Evolutionary conservation across 1,284 basidiomycete species (phyloP).

Genomic region (Ustilago loliicola): DNA sequence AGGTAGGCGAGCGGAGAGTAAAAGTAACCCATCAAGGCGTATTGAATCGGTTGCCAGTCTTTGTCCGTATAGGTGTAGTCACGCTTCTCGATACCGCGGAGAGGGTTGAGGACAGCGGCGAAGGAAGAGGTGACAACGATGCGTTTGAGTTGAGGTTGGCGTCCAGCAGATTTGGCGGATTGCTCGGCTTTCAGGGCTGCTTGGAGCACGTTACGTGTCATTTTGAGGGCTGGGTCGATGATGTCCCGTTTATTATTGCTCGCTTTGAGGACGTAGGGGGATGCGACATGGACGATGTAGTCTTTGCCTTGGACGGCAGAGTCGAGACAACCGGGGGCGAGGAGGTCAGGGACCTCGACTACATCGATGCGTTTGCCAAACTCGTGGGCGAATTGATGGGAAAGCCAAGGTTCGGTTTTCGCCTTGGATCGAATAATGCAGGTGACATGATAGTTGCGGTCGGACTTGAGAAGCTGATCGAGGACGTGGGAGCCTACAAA

Average conservation of each 20-base stretch:
- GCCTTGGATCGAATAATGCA: conserved; percentile 45
- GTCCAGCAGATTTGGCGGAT: conserved; percentile 23
- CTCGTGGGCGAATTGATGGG: conserved; percentile 25
- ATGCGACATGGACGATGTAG: conserved; percentile 50
- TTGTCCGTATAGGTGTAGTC: conserved; percentile 48
- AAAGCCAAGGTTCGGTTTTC: conserved; percentile 48
- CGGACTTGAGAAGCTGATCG: conserved; percentile 40
- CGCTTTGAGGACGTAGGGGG: conserved; percentile 40
- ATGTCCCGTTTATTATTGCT: conserved; percentile 44
- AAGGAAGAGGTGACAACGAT: conserved; percentile 53
- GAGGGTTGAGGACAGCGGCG: conserved; percentile 46
- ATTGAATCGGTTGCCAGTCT: conserved; percentile 49
- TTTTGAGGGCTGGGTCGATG: conserved; percentile 47
- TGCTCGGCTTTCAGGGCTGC: conserved; percentile 43
- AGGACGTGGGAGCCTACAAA: conserved; percentile 53
- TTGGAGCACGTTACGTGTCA: conserved; percentile 51
- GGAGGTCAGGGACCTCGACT: conserved; percentile 35
- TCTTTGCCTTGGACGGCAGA: conserved; percentile 35
- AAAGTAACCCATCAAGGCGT: conserved; percentile 32
- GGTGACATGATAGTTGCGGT: conserved; percentile 42
- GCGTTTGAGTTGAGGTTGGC: conserved; percentile 29
- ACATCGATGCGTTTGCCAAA: conserved; percentile 26
- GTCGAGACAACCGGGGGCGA: conserved; percentile 34
- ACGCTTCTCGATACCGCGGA: conserved; percentile 44
- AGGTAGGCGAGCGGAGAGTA: conserved; percentile 63